Evolutionary conservation across 148 eudicot species (phyloP), one percentile per base, ranked within the genome.

Genomic region (Chenopodium berlandieri): DNA sequence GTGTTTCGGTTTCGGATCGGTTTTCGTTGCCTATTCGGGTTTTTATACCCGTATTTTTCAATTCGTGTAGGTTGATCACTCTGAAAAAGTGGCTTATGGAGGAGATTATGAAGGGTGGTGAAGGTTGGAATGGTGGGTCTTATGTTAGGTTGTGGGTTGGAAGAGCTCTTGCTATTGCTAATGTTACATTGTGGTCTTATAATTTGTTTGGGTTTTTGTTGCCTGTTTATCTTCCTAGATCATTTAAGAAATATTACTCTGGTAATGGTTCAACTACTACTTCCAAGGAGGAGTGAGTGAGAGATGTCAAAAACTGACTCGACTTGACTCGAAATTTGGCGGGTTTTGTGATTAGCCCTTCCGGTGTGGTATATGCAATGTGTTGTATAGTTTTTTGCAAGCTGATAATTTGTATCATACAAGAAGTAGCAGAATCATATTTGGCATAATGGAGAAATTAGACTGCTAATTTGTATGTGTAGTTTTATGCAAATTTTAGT

Each of bases 121-220:
- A 63, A 9, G 81, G 75, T 0, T 37, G 80, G 14, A 23, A 79
- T 73, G 83, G 82, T 30, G 92, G 92, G 7, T 84, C 78, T 52
- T 54, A 8, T 7, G 73, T 80, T 78, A 88, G 95, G 78, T 63
- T 90, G 88, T 79, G 79, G 64, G 76, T 90, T 16, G 98, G 97
- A 46, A 90, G 88, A 52, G 86, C 72, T 47, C 88, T 94, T 20
- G 94, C 94, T 47, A 52, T 90, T 13, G 89, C 85, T 10, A 94
- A 94, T 72, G 77, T 84, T 84, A 94, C 64, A 63, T 83, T 90
- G 2, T 93, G 98, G 98, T 76, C 87, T 79, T 94, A 86, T 82
- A 94, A 93, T 83, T 82, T 94, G 80, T 91, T 93, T 77, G 95
- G 97, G 81, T 94, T 91, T 82, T 88, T 94, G 89, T 87, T 94